Conservation (phyloP, 2,329 filamentous ascomycete genomes). For the Elsinoe batatas region DNA sequence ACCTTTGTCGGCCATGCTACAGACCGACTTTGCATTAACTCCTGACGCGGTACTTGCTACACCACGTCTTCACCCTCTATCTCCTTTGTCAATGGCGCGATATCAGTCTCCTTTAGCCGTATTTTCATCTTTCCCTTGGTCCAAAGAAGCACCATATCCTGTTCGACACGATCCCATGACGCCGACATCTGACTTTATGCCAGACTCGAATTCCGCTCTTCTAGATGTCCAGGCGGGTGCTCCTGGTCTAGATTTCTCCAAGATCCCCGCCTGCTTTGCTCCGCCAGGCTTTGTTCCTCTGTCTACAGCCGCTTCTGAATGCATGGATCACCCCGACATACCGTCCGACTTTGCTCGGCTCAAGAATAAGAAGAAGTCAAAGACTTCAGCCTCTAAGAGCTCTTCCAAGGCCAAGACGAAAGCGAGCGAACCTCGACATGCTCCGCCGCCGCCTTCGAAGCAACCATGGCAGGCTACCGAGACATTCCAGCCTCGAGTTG, state of each 20-base stretch:
- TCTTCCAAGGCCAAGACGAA: not conserved
- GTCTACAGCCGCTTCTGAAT: not conserved
- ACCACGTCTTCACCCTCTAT: not conserved
- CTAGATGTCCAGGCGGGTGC: not conserved
- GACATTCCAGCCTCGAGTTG: not conserved
- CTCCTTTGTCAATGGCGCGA: not conserved
- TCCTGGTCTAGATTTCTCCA: constrained; percentile 3
- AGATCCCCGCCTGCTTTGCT: constrained; percentile 10
- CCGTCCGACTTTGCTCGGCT: not conserved
- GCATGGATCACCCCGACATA: constrained; percentile 13
- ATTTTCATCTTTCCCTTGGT: constrained; percentile 4
- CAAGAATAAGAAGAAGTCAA: constrained; percentile 8
- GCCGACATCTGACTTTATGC: not conserved
- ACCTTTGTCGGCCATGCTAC: not conserved
- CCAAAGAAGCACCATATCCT: not conserved
- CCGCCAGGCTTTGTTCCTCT: not conserved
- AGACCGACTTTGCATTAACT: not conserved
- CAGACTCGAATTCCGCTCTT: not conserved
- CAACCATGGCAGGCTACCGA: not conserved
- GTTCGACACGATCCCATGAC: not conserved
- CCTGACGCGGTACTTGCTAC: not conserved
- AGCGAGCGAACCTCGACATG: not conserved
- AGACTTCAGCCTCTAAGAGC: not conserved
- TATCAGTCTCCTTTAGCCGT: not conserved
- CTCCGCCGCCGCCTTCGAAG: not conserved